Percentiles rank a stretch among this genome's conserved stretches.
phyloP scores from a whole-genome alignment of 176 grass and related monocot species.

The Calamus simplicifolius region DNA sequence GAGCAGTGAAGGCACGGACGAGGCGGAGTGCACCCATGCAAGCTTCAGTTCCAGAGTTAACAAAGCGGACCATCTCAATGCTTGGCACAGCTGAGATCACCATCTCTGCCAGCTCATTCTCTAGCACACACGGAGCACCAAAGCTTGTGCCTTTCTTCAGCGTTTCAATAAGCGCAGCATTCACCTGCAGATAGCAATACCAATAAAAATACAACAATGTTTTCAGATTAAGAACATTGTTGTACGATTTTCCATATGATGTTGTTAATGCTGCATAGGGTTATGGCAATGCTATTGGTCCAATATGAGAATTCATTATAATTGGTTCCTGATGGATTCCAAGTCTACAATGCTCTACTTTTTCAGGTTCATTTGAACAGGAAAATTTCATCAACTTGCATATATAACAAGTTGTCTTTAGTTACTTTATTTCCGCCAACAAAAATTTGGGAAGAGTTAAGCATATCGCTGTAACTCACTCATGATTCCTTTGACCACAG shows the following conservation, averaged over 20 bases:
- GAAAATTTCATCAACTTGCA: too few relatives aligned
- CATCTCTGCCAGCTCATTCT: conserved; percentile 90
- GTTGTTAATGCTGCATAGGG: too few relatives aligned
- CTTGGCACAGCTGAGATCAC: conserved; percentile 91
- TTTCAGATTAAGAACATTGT: background rate
- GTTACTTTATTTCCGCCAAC: too few relatives aligned
- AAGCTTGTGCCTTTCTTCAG: conserved; percentile 99
- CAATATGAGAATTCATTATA: too few relatives aligned
- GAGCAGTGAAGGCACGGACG: conserved; percentile 82
- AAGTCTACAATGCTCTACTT: too few relatives aligned
- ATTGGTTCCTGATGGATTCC: too few relatives aligned
- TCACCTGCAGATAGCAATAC: conserved; percentile 39
- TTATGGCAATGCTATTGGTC: too few relatives aligned
- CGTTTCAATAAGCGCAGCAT: conserved; percentile 76
- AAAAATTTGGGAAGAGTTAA: too few relatives aligned
- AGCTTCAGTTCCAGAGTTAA: conserved; percentile 95
- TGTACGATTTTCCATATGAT: background rate
- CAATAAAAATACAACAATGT: background rate
- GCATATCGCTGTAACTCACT: too few relatives aligned
- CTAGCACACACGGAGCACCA: conserved; percentile 80
- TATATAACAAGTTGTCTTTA: too few relatives aligned
- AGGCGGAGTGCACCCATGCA: conserved; percentile 98
- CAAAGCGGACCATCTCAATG: conserved; percentile 96
- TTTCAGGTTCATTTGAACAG: too few relatives aligned
- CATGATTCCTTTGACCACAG: too few relatives aligned